Evolutionary conservation across 352 stramenopile genomes (phyloP).

Genomic region (Thalassiosira oceanica): DNA sequence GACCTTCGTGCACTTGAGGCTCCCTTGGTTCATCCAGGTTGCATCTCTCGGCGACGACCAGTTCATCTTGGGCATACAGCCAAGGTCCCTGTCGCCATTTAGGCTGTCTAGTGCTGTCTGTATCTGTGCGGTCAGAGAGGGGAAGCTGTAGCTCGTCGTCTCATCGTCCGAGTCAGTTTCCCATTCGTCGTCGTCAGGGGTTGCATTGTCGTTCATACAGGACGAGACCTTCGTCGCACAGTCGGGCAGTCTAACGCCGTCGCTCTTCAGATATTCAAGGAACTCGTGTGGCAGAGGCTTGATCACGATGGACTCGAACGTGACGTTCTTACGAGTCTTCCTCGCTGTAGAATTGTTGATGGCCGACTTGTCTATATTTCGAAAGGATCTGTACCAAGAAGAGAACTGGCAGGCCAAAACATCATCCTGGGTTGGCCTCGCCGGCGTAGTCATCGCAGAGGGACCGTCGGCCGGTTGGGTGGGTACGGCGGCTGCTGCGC

Average conservation of each 20-base stretch:
- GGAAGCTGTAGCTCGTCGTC: conserved; percentile 60
- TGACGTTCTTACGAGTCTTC: conserved; percentile 55
- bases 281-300: conserved; percentile 56
- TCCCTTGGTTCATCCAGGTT: conserved; percentile 88
- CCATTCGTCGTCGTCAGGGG: conserved; percentile 12
- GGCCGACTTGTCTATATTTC: conserved; percentile 13
- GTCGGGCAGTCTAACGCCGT: conserved; percentile 63
- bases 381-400: conserved; percentile 62
- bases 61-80: conserved; percentile 89
- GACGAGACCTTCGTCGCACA: conserved; percentile 52
- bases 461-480: too few relatives aligned
- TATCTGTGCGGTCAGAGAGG: conserved; percentile 74
- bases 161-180: conserved; percentile 14
- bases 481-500: too few relatives aligned
- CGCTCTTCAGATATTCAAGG: conserved; percentile 63
- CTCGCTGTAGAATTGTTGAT: neutral
- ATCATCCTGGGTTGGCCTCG: conserved; percentile 13
- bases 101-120: conserved; percentile 78
- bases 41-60: conserved; percentile 91
- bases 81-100: conserved; percentile 56
- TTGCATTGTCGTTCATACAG: conserved; percentile 40
- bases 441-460: too few relatives aligned
- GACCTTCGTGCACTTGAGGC: conserved; percentile 61
- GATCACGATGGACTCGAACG: conserved; percentile 62
- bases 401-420: conserved; percentile 55